phyloP scores from a whole-genome alignment of 2,329 filamentous ascomycete genomes.

The Aspergillus caelatus region DNA sequence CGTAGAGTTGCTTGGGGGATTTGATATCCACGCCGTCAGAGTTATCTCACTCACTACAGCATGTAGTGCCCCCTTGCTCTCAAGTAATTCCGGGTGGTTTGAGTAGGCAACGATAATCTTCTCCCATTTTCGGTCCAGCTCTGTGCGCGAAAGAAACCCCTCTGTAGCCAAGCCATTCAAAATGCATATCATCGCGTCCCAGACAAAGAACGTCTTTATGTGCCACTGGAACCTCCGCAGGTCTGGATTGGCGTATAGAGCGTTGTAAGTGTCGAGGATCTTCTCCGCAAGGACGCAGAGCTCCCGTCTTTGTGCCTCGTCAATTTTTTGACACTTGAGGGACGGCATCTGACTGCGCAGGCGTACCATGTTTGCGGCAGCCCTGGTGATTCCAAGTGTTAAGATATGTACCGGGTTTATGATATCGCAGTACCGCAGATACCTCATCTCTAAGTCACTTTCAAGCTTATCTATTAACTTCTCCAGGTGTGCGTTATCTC shows the following conservation, averaged over 20 bases:
- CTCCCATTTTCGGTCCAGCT: conserved; percentile 42
- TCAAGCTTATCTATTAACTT: conserved; percentile 34
- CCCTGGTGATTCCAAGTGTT: conserved; percentile 45
- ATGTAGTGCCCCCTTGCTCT: conserved; percentile 6
- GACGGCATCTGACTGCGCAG: conserved; percentile 47
- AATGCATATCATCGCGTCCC: conserved; percentile 53
- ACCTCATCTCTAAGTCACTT: conserved; percentile 35
- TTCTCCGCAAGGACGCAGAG: conserved; percentile 16
- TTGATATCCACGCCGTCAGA: conserved; percentile 14
- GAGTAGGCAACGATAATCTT: conserved; percentile 46
- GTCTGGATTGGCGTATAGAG: conserved; percentile 40
- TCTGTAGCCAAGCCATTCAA: conserved; percentile 39
- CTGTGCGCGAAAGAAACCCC: conserved; percentile 34
- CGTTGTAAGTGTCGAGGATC: conserved; percentile 32
- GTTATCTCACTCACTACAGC: conserved; percentile 8
- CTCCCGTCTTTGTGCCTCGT: conserved; percentile 5
- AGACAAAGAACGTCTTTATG: conserved; percentile 49
- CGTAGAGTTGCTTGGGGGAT: conserved; percentile 8
- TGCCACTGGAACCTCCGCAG: conserved; percentile 47
- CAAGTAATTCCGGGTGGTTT: conserved; percentile 47
- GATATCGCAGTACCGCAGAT: conserved; percentile 38
- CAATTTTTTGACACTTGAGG: conserved; percentile 12
- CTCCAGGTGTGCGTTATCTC: conserved; percentile 15
- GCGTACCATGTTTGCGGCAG: conserved; percentile 41
- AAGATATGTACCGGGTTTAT: conserved; percentile 46